Conservation (phyloP, 2,329 filamentous ascomycete genomes). For the Rhexocercosporidium sp. region DNA sequence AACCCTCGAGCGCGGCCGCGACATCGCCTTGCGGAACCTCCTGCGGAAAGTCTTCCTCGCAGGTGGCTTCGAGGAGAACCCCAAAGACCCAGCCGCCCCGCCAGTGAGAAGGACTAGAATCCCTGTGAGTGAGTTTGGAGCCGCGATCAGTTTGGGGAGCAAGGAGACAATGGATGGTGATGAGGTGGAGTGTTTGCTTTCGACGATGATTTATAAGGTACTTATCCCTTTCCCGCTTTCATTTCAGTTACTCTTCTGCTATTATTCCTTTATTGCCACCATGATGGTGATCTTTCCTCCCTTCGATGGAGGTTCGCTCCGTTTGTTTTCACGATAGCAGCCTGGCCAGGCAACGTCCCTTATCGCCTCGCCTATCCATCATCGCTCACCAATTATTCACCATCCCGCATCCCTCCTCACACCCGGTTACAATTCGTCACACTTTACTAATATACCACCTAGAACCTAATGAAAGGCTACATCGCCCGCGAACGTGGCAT, state of each 20-base stretch:
- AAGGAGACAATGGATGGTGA: constrained; percentile 76
- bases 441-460: constrained; percentile 18
- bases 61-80: constrained; percentile 75
- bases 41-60: constrained; percentile 89
- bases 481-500: constrained; percentile 89
- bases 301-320: not conserved
- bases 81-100: constrained; percentile 69
- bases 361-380: constrained; percentile 10
- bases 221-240: constrained; percentile 26
- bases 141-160: constrained; percentile 78
- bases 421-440: not conserved
- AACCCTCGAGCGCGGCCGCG: constrained; percentile 88
- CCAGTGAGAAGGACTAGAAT: constrained; percentile 76
- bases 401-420: not conserved
- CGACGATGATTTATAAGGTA: constrained; percentile 99
- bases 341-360: constrained; percentile 24
- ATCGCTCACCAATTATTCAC: constrained; percentile 2
- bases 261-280: not conserved
- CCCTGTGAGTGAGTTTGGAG: constrained; percentile 81
- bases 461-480: constrained; percentile 85
- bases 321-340: constrained; percentile 8
- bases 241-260: not conserved
- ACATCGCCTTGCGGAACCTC: constrained; percentile 90
- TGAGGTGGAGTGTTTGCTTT: constrained; percentile 92
- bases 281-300: not conserved